Evolutionary conservation across 2,329 filamentous ascomycete species (phyloP), one percentile per base, ranked within the genome.

Genomic region (Teratosphaeria gauchensis): DNA sequence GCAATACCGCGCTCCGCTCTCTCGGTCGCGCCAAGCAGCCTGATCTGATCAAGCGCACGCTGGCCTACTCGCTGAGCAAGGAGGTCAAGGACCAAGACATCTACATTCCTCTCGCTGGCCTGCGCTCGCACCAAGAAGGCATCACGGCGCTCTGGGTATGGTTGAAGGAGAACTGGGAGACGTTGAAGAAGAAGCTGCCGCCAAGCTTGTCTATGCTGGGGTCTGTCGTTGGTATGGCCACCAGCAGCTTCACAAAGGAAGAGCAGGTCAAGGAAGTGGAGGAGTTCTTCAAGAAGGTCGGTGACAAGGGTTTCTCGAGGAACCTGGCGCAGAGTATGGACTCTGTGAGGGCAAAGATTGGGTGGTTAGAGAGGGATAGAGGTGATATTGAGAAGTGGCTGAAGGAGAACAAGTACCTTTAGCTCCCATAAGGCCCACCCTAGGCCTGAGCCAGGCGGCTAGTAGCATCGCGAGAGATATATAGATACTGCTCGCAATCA

Each of bases 21-120:
- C 82, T 97, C 24, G 92, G 92, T 55, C 85, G 90, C 55, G 85
- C 90, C 53, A 86, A 86, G 71, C 82, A 88, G 58, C 86, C 89
- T 1, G 84, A 87, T 64, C 83, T 96, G 54, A 92, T 96, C 72
- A 78, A 94, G 77, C 84, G 84, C 62, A 92, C 91, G 2, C 81
- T 97, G 14, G 82, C 79, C 32, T 79, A 96, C 63, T 81, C 91
- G 33, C 81, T 92, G 59, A 84, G 85, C 72, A 84, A 86, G 62
- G 87, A 95, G 65, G 88, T 96, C 75, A 95, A 95, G 79, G 90
- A 89, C 64, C 92, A 96, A 74, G 92, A 97, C 73, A 86, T 96
- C 64, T 96, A 96, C 77, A 85, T 96, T 71, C 92, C 92, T 1
- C 83, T 94, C 46, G 83, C 84, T 35, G 89, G 89, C 7, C 82